phyloP scores from a whole-genome alignment of 2,329 filamentous ascomycete genomes.

The Sporothrix sp. region DNA sequence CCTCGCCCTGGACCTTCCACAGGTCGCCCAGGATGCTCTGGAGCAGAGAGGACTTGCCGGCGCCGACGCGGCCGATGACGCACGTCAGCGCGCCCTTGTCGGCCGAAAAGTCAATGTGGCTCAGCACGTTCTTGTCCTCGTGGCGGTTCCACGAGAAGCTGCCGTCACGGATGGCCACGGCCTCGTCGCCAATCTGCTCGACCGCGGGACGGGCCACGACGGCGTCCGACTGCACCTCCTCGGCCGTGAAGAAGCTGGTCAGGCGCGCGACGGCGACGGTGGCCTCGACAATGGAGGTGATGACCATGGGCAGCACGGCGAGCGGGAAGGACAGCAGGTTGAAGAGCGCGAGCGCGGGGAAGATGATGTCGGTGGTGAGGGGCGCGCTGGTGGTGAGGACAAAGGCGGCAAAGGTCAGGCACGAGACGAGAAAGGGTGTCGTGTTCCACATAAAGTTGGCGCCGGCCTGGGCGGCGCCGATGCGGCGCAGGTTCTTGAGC shows the following conservation, averaged over 20 bases:
- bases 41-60: slow-evolving; percentile 88
- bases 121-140: slow-evolving; percentile 58
- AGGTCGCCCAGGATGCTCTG: slow-evolving; percentile 83
- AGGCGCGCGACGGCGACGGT: slow-evolving; percentile 84
- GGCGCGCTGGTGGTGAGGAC: slow-evolving; percentile 74
- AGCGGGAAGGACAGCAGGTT: slow-evolving; percentile 93
- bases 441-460: slow-evolving; percentile 98
- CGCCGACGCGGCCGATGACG: slow-evolving; percentile 85
- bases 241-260: slow-evolving; percentile 73
- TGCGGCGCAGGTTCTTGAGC: slow-evolving; percentile 89
- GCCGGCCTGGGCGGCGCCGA: slow-evolving; percentile 85
- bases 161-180: slow-evolving; percentile 71
- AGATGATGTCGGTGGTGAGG: slow-evolving; percentile 88
- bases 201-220: slow-evolving; percentile 60
- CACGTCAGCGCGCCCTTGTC: slow-evolving; percentile 91
- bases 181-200: slow-evolving; percentile 72
- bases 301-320: slow-evolving; percentile 92
- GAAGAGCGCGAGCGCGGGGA: slow-evolving; percentile 88
- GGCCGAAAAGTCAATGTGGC: slow-evolving; percentile 78
- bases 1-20: slow-evolving; percentile 78
- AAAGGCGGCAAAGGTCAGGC: slow-evolving; percentile 90
- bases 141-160: slow-evolving; percentile 94
- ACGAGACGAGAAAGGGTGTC: slow-evolving; percentile 94
- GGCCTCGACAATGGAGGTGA: slow-evolving; percentile 90
- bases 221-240: slow-evolving; percentile 83